phyloP scores from a whole-genome alignment of 1,284 basidiomycete genomes.

The Sanghuangporus sanghuang region DNA sequence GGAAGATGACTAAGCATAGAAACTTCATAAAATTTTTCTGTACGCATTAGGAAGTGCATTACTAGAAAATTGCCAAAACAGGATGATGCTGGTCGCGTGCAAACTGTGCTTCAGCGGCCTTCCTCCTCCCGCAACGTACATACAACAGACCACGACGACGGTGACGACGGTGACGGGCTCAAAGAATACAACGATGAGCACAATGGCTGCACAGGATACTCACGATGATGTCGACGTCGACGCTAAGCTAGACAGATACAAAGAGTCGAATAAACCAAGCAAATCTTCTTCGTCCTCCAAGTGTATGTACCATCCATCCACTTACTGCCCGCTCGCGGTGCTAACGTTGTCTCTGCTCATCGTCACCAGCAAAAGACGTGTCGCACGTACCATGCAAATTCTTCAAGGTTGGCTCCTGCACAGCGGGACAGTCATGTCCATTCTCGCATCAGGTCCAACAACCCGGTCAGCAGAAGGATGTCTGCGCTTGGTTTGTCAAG shows the following conservation, averaged over 20 bases:
- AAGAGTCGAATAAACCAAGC: slow-evolving; percentile 22
- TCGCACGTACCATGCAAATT: slow-evolving; percentile 99
- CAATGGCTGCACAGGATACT: slow-evolving; percentile 4
- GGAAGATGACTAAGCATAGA: slow-evolving; percentile 39
- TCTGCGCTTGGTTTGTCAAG: slow-evolving; percentile 92
- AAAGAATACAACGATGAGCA: not conserved
- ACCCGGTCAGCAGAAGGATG: slow-evolving; percentile 81
- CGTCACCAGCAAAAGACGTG: slow-evolving; percentile 69
- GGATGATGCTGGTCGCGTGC: not conserved
- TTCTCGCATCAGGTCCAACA: slow-evolving; percentile 78
- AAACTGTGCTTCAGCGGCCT: not conserved
- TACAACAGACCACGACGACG: not conserved
- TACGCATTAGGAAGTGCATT: not conserved
- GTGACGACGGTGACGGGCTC: not conserved
- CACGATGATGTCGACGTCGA: slow-evolving; percentile 26
- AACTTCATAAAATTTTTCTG: not conserved
- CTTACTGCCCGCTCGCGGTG: not conserved
- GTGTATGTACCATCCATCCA: slow-evolving; percentile 26
- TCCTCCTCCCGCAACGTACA: not conserved
- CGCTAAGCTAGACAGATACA: slow-evolving; percentile 31
- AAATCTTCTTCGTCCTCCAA: slow-evolving; percentile 29
- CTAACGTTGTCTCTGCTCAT: not conserved
- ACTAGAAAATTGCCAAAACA: not conserved
- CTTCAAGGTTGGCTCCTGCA: slow-evolving; percentile 91
- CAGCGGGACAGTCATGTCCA: slow-evolving; percentile 91